phyloP scores from a whole-genome alignment of 1,139 yeast species.

The Pichia sp. region DNA sequence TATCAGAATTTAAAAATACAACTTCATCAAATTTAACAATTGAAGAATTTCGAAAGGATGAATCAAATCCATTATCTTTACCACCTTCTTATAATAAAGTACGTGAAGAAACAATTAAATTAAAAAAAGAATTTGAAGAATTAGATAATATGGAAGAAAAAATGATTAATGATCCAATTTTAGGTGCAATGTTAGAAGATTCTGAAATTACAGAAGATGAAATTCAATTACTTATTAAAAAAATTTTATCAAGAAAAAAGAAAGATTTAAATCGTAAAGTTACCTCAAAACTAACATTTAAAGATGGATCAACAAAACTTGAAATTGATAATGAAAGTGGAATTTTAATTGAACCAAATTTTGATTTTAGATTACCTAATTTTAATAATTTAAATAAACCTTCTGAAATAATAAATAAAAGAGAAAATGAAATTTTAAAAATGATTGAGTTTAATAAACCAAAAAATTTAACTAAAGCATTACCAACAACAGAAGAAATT shows the following conservation, averaged over 20 bases:
- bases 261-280: constrained; percentile 26
- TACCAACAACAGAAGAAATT: constrained; percentile 53
- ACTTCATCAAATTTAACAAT: constrained; percentile 70
- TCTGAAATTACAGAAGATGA: constrained; percentile 41
- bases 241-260: constrained; percentile 37
- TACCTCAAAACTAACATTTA: constrained; percentile 20
- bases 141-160: constrained; percentile 35
- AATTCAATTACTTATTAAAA: constrained; percentile 38
- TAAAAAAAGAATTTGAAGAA: constrained; percentile 31
- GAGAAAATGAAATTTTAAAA: constrained; percentile 15
- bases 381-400: constrained; percentile 13
- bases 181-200: constrained; percentile 37
- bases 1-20: constrained; percentile 81
- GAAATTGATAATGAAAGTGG: constrained; percentile 23
- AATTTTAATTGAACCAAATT: constrained; percentile 2
- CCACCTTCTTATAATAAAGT: constrained; percentile 80
- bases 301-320: constrained; percentile 14
- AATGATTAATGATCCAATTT: constrained; percentile 33
- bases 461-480: constrained; percentile 39
- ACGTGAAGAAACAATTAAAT: constrained; percentile 34
- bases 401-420: constrained; percentile 10
- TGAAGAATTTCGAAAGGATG: constrained; percentile 53
- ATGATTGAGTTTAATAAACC: constrained; percentile 43
- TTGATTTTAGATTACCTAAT: constrained; percentile 1
- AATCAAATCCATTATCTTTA: constrained; percentile 40